Evolutionary conservation across 2,329 filamentous ascomycete species (phyloP), one percentile per base, ranked within the genome.

Genomic region (Ophiostoma populinum): DNA sequence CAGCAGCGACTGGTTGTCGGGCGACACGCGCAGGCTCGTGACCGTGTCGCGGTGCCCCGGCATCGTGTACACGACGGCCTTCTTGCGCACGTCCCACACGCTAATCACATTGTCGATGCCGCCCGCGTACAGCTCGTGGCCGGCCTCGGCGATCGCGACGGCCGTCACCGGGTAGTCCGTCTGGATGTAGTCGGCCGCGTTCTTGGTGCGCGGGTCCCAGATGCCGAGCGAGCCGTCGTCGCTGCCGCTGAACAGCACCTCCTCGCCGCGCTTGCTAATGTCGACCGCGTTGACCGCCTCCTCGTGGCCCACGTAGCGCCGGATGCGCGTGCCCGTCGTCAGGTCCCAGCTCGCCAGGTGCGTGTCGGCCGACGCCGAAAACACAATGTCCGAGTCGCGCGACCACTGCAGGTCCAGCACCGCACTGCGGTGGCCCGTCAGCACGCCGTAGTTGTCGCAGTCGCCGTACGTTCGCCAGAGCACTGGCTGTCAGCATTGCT

Each of bases 21-120:
- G 87, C 2, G 87, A 94, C n/a, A 95, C 71, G 36, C 80, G 67
- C 31, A 98, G 63, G 10, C 85, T 92, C 3, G 86, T 92, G 43
- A 98, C 66, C 1, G 87, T 95, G 51, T 98, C 90, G 35, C 74
- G 78, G 53, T 98, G 90, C 0, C 90, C 90, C 10, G 80, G 57
- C 65, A 98, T 76, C 2, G 79, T 78, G 55, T 95, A 94, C 6
- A 83, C 74, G 3, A 92, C 70, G 6, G 78, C 70, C 56, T 92
- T 85, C 62, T 93, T 95, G 45, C 90, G 75, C 50, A 95, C 59
- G 55, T 98, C 90, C 87, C 90, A 98, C 15, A 92, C 86, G 48
- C 86, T 83, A 53, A 98, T 92, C 47, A 92, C 85, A 51, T 95
- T 94, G 58, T 95, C 90, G 46, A 98, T 94, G 16, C 86, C 81